phyloP scores from a whole-genome alignment of 2,329 filamentous ascomycete genomes.

The Venturia pyrina region DNA sequence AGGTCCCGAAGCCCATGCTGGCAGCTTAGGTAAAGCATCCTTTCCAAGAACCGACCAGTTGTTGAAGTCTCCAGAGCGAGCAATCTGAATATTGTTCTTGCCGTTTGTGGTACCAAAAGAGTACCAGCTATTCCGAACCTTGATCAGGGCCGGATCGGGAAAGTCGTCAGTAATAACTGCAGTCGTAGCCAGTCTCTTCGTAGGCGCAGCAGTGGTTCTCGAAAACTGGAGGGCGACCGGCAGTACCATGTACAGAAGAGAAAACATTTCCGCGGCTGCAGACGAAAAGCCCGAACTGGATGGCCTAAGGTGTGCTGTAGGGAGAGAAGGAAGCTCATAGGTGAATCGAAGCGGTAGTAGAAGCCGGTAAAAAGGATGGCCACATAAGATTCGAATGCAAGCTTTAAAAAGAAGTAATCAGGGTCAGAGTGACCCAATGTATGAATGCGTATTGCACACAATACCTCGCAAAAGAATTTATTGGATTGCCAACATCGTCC shows the following conservation, averaged over 20 bases:
- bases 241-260: background rate
- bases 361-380: background rate
- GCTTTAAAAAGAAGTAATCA: background rate
- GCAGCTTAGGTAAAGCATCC: conserved; percentile 23
- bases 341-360: background rate
- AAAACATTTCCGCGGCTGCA: background rate
- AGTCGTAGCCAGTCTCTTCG: background rate
- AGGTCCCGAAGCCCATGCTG: conserved; percentile 14
- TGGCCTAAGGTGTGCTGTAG: background rate
- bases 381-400: background rate
- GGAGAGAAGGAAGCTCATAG: background rate
- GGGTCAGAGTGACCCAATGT: background rate
- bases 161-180: conserved; percentile 18
- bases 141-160: conserved; percentile 27
- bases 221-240: background rate
- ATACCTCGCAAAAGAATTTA: background rate
- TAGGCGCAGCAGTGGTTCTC: background rate
- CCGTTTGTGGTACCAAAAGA: conserved; percentile 29
- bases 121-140: conserved; percentile 25
- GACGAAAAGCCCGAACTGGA: background rate
- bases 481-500: background rate
- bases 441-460: background rate
- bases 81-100: conserved; percentile 28
- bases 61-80: conserved; percentile 26
- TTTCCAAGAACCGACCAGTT: conserved; percentile 21